Conservation (phyloP, 495 filamentous ascomycete genomes). For the Chaetomium fimeti region DNA sequence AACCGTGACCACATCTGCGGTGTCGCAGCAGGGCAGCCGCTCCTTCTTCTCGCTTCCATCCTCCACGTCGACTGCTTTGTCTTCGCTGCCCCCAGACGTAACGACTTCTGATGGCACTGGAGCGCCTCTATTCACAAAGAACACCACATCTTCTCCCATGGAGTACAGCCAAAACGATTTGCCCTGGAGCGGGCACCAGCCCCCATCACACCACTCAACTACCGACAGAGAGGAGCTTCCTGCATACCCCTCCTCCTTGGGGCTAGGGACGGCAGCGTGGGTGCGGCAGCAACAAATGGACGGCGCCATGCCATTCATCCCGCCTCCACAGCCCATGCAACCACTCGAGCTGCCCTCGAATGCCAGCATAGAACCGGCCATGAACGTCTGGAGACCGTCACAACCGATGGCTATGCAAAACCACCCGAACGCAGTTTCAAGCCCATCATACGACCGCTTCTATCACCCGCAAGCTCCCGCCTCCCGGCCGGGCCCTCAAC, state of each 20-base stretch:
- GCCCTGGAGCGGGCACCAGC: neutral
- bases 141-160: slow-evolving; percentile 9
- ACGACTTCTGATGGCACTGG: neutral
- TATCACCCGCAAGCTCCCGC: neutral
- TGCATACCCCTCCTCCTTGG: neutral
- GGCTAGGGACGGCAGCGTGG: neutral
- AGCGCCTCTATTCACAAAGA: neutral
- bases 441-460: neutral
- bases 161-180: neutral
- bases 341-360: neutral
- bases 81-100: neutral
- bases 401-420: neutral
- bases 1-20: neutral
- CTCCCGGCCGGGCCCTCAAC: neutral
- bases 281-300: neutral
- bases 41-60: neutral
- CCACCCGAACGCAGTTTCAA: neutral
- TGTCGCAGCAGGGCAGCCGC: neutral
- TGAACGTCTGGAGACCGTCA: neutral
- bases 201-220: neutral
- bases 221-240: neutral
- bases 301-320: neutral
- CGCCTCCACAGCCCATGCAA: neutral
- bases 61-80: neutral
- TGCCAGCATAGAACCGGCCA: neutral